Percentiles rank a stretch among this genome's conserved stretches.
Evolutionary conservation across 495 filamentous ascomycete species (phyloP).

Genomic region (Trichoderma asperelloides): DNA sequence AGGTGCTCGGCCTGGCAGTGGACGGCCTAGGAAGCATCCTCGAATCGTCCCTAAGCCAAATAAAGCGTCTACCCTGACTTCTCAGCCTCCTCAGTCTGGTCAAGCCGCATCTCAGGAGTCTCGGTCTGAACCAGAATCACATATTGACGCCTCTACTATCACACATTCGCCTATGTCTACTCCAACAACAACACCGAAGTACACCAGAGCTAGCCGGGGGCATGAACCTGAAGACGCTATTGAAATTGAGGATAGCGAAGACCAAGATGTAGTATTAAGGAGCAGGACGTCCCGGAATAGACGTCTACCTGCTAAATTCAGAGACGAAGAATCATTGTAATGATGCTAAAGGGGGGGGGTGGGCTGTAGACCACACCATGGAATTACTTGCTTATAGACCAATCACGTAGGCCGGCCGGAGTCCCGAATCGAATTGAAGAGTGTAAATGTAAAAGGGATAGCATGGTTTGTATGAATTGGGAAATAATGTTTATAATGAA

Average conservation of each 20-base stretch:
- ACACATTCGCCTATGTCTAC: background rate
- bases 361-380: background rate
- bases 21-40: conserved; percentile 5
- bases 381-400: background rate
- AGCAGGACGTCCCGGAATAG: background rate
- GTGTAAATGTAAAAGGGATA: background rate
- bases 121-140: background rate
- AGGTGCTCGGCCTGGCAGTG: background rate
- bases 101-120: background rate
- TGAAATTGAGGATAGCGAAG: conserved; percentile 1
- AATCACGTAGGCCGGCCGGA: background rate
- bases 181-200: background rate
- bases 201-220: background rate
- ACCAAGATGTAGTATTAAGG: background rate
- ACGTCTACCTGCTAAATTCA: background rate
- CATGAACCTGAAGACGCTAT: background rate
- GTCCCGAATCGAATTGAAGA: background rate
- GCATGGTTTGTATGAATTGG: background rate
- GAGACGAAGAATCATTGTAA: background rate
- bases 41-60: background rate
- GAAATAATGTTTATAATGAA: background rate
- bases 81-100: background rate
- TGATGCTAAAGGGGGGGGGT: background rate
- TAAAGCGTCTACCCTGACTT: background rate
- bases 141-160: background rate